phyloP scores from a whole-genome alignment of 306 rosid genomes.

The Acacia confusa region DNA sequence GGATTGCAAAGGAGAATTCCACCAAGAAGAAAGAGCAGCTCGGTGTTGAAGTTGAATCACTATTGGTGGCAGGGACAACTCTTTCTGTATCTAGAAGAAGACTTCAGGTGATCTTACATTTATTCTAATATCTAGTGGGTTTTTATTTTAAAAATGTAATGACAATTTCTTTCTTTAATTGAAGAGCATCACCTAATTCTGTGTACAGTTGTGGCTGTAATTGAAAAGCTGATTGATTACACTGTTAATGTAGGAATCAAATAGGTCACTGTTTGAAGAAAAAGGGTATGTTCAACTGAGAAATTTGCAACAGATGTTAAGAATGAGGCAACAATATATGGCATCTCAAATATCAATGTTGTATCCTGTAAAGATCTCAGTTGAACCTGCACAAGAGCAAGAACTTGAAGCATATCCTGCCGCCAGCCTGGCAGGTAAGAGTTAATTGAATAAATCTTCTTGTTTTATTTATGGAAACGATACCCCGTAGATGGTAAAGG shows the following conservation, averaged over 20 bases:
- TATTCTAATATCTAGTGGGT: not conserved
- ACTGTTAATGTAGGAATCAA: constrained; percentile 58
- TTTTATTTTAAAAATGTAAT: not conserved
- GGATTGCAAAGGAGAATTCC: constrained; percentile 60
- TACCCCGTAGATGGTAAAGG: constrained; percentile 7
- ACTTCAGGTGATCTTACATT: constrained; percentile 59
- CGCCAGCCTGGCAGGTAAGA: constrained; percentile 62
- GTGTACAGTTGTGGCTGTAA: not conserved
- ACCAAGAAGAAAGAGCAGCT: constrained; percentile 77
- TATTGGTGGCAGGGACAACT: constrained; percentile 79
- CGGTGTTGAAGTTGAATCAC: constrained; percentile 66
- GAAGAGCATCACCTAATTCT: not conserved
- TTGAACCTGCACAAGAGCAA: constrained; percentile 85
- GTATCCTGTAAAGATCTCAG: constrained; percentile 75
- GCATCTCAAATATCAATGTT: constrained; percentile 77
- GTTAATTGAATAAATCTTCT: constrained; percentile 8
- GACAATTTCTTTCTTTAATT: not conserved
- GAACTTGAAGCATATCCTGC: constrained; percentile 93
- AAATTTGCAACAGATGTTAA: constrained; percentile 64
- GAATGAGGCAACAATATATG: constrained; percentile 81
- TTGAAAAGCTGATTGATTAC: constrained; percentile 37
- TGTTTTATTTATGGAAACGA: constrained; percentile 1
- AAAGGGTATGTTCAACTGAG: constrained; percentile 63
- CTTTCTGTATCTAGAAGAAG: constrained; percentile 74
- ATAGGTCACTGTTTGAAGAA: constrained; percentile 57